Percentiles rank a stretch among this genome's conserved stretches.
These are phyloP conservation scores for Neoboletus brunneissimus DNA, from an alignment of 768 basidiomycete genomes.

Conservation along the genomic window DNA sequence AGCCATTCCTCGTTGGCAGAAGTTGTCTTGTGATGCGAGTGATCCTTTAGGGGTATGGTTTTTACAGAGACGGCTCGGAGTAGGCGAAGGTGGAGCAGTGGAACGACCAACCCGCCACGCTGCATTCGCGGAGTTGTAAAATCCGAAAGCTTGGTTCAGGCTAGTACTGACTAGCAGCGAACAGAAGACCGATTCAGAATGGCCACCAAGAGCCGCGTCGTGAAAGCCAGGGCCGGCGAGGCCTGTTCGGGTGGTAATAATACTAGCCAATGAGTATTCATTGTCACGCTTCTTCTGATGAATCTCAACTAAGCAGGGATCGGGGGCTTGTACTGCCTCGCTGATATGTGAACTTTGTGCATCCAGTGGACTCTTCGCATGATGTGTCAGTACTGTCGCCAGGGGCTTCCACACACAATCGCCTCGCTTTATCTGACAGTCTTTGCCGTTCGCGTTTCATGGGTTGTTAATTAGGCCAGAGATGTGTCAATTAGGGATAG, in stretches of 20 bases:
- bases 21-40: not conserved
- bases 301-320: slow-evolving; percentile 17
- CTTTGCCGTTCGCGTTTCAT: slow-evolving; percentile 30
- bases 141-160: not conserved
- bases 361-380: slow-evolving; percentile 5
- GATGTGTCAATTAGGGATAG: slow-evolving; percentile 29
- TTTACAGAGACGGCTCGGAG: not conserved
- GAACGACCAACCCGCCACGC: slow-evolving; percentile 21
- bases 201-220: slow-evolving; percentile 6
- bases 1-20: not conserved
- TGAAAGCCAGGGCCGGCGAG: slow-evolving; percentile 8
- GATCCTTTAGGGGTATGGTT: not conserved
- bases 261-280: slow-evolving; percentile 21
- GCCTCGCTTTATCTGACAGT: slow-evolving; percentile 22
- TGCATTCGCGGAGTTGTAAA: slow-evolving; percentile 33
- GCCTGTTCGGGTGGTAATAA: slow-evolving; percentile 25
- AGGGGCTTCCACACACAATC: slow-evolving; percentile 18
- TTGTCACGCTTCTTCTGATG: slow-evolving; percentile 7
- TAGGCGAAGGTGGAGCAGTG: slow-evolving; percentile 1
- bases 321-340: slow-evolving; percentile 24
- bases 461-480: slow-evolving; percentile 29
- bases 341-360: slow-evolving; percentile 26
- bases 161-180: not conserved
- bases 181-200: not conserved
- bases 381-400: slow-evolving; percentile 25